These are phyloP conservation scores for Cercophora scortea DNA, from an alignment of 495 filamentous ascomycete species.

Conservation along the genomic window DNA sequence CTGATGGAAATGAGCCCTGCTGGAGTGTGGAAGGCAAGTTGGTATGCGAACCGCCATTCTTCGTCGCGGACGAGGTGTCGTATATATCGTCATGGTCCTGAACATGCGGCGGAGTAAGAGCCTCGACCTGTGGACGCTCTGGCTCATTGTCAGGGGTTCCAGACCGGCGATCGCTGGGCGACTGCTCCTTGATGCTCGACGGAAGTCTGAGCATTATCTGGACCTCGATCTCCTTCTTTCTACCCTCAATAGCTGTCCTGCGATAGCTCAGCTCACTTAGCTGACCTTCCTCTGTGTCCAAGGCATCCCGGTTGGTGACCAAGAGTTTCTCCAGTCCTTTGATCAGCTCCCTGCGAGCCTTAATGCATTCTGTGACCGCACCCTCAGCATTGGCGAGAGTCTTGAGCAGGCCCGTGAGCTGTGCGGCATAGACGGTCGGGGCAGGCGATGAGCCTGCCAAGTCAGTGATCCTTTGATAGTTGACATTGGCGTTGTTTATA, in stretches of 20 bases:
- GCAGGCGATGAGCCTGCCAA: slow-evolving; percentile 56
- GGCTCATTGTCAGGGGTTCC: slow-evolving; percentile 37
- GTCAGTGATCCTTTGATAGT: slow-evolving; percentile 76
- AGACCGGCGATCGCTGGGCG: slow-evolving; percentile 29
- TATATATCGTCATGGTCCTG: slow-evolving; percentile 22
- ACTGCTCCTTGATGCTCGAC: slow-evolving; percentile 32
- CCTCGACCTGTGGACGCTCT: slow-evolving; percentile 71
- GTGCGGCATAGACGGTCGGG: slow-evolving; percentile 84
- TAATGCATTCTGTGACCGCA: slow-evolving; percentile 83
- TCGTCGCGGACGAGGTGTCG: neutral
- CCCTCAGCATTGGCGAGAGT: slow-evolving; percentile 83
- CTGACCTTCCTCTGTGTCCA: slow-evolving; percentile 59
- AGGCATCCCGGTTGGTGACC: slow-evolving; percentile 58
- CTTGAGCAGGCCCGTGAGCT: slow-evolving; percentile 79
- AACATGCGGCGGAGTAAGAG: slow-evolving; percentile 62
- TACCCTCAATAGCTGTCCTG: slow-evolving; percentile 58
- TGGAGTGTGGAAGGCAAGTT: neutral
- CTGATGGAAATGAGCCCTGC: slow-evolving; percentile 25
- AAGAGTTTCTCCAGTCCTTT: slow-evolving; percentile 76
- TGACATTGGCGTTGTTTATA: slow-evolving; percentile 59
- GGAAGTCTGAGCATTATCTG: slow-evolving; percentile 69
- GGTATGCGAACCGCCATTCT: no score
- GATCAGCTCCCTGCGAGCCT: slow-evolving; percentile 71
- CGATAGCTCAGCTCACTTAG: slow-evolving; percentile 50
- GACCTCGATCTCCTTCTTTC: slow-evolving; percentile 81